Base-by-base conservation (phyloP, 2,329 filamentous ascomycete genomes). In the Thermothelomyces thermophilus region DNA sequence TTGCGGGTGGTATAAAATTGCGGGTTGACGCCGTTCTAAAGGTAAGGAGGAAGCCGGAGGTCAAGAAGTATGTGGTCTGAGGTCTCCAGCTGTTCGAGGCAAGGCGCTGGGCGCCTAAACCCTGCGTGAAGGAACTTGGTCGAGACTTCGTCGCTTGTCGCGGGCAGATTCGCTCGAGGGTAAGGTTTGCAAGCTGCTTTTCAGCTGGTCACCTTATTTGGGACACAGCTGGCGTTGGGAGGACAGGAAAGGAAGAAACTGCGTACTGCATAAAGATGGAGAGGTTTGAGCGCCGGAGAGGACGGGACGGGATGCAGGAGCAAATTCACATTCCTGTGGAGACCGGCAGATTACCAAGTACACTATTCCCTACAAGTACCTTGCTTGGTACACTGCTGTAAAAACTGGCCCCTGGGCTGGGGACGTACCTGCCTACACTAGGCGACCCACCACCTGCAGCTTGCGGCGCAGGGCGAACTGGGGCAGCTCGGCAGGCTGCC, bases 81-180 rank as follows among this genome's bases (percentile, higher is more conserved):
- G 44, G 5, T 26, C 5, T 5, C 24, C 9, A 26, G 24, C n/a
- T 5, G 24, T 26, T 26, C 9, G 24, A 26, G 24, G 5, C 43
- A 36, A 39, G 46, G 58, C 51, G 50, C 59, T 79, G 80, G 79
- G 73, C 77, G 56, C 76, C 79, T 56, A 59, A 45, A 48, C 17
- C 52, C 37, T 46, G 28, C 22, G 47, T 53, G 40, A 48, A 51
- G 30, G 44, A 48, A 40, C 30, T 13, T 33, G 43, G 37, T 9
- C 24, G 24, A 52, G 41, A 28, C 16, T 31, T 48, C 31, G 49
- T 48, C 43, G 30, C 40, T 48, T 28, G 40, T 46, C 45, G 41
- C 40, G 33, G 40, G 39, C 35, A 28, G 19, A 43, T 46, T 45
- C n/a, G 40, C 39, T 20, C 19, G 33, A 30, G 30, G 6, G 13